These are phyloP conservation scores for Hypericum androsaemum DNA, from an alignment of 345 rosid genomes.

Conservation along the genomic window DNA sequence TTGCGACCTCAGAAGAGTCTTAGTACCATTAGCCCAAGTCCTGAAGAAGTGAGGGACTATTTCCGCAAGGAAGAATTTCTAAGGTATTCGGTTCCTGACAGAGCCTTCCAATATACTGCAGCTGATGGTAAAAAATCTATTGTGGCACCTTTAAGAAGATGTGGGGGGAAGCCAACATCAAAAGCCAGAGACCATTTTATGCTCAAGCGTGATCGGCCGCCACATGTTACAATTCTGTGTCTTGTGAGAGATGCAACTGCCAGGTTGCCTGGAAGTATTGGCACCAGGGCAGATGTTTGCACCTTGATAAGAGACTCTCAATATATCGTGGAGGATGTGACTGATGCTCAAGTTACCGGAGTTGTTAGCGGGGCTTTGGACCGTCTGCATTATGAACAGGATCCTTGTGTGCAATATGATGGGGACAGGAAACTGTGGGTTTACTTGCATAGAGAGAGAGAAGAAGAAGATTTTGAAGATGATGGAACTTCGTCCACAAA, in stretches of 20 bases:
- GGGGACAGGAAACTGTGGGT: conserved; percentile 95
- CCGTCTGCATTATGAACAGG: conserved; percentile 96
- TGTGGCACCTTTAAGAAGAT: conserved; percentile 97
- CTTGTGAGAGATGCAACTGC: conserved; percentile 99
- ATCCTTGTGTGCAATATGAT: conserved; percentile 96
- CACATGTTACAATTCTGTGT: conserved; percentile 95
- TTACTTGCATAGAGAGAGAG: conserved; percentile 88
- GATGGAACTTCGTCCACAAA: conserved; percentile 99
- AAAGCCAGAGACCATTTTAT: conserved; percentile 98
- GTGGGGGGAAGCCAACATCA: conserved; percentile 99
- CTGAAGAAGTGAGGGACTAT: conserved; percentile 83
- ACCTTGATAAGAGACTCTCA: conserved; percentile 93
- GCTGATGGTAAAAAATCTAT: conserved; percentile 95
- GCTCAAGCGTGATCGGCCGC: conserved; percentile 98
- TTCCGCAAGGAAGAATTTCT: conserved; percentile 84
- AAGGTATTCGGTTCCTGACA: conserved; percentile 93
- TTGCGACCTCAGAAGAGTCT: conserved; percentile 98
- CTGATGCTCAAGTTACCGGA: conserved; percentile 88
- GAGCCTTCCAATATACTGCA: conserved; percentile 94
- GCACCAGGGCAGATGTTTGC: conserved; percentile 99
- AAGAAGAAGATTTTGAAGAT: conserved; percentile 99
- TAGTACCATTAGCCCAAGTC: conserved; percentile 68
- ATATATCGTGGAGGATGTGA: conserved; percentile 81
- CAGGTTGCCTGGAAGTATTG: conserved; percentile 95
- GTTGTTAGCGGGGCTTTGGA: conserved; percentile 98